These are phyloP conservation scores for Colletotrichum australisinense DNA, from an alignment of 2,329 filamentous ascomycete species.

Conservation along the genomic window DNA sequence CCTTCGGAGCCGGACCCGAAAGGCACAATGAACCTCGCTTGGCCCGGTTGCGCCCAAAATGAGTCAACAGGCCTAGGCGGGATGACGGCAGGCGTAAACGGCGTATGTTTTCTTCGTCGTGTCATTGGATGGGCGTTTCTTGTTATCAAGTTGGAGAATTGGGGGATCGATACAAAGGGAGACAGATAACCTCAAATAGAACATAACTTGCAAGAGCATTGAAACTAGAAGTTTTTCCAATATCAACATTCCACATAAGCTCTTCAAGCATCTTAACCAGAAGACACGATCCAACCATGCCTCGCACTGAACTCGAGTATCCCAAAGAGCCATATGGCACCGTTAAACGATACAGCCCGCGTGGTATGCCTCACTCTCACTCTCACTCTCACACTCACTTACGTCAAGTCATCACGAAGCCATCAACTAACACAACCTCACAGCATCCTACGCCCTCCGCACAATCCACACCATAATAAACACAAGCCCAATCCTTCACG, in stretches of 20 bases:
- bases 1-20: constrained; percentile 8
- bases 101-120: neutral
- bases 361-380: constrained; percentile 58
- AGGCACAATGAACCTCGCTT: neutral
- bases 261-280: neutral
- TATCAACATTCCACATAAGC: too few relatives aligned
- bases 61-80: constrained; percentile 4
- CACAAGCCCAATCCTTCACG: constrained; percentile 77
- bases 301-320: constrained; percentile 63
- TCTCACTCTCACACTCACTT: too few relatives aligned
- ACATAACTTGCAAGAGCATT: too few relatives aligned
- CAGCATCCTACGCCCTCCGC: constrained; percentile 77
- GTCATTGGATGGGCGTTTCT: neutral
- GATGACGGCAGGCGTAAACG: neutral
- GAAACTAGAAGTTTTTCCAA: too few relatives aligned
- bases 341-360: constrained; percentile 73
- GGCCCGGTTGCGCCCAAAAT: neutral
- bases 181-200: neutral
- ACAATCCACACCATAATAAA: constrained; percentile 84
- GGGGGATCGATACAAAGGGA: neutral
- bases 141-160: neutral
- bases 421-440: constrained; percentile 21
- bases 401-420: neutral
- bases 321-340: constrained; percentile 73
- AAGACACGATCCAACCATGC: constrained; percentile 45